phyloP scores from a whole-genome alignment of 2,329 filamentous ascomycete species.

The Colletotrichum sp. region DNA sequence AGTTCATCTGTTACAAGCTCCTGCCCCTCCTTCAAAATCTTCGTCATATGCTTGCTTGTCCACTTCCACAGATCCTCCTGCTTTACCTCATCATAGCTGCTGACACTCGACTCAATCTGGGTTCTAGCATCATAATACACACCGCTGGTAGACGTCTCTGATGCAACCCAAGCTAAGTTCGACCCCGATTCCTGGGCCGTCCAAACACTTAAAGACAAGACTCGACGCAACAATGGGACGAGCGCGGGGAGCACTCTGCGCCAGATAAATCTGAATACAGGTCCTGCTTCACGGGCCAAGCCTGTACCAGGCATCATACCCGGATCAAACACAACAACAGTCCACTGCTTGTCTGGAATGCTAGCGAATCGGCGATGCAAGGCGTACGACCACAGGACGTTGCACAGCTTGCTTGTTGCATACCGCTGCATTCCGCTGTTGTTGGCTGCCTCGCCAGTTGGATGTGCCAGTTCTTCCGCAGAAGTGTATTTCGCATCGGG shows the following conservation, averaged over 20 bases:
- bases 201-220: slow-evolving; percentile 41
- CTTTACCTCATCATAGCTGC: slow-evolving; percentile 47
- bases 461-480: slow-evolving; percentile 50
- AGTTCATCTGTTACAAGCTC: no score
- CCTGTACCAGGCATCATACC: slow-evolving; percentile 54
- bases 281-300: slow-evolving; percentile 37
- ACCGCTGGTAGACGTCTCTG: slow-evolving; percentile 32
- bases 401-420: slow-evolving; percentile 49
- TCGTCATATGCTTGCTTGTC: slow-evolving; percentile 38
- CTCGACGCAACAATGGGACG: slow-evolving; percentile 37
- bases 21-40: no score
- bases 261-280: slow-evolving; percentile 37
- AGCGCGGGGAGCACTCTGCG: slow-evolving; percentile 36
- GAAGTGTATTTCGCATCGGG: slow-evolving; percentile 47
- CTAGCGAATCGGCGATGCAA: slow-evolving; percentile 39
- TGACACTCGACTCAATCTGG: slow-evolving; percentile 43
- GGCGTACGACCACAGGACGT: slow-evolving; percentile 53
- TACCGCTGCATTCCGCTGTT: slow-evolving; percentile 45
- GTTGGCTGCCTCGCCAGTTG: slow-evolving; percentile 29
- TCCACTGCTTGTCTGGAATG: slow-evolving; percentile 30
- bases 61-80: slow-evolving; percentile 56
- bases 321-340: slow-evolving; percentile 49
- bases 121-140: slow-evolving; percentile 49
- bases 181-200: slow-evolving; percentile 41
- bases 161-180: slow-evolving; percentile 36